Evolutionary conservation across 306 rosid species (phyloP), one percentile per base, ranked within the genome.

Genomic region (Pachyrhizus erosus): DNA sequence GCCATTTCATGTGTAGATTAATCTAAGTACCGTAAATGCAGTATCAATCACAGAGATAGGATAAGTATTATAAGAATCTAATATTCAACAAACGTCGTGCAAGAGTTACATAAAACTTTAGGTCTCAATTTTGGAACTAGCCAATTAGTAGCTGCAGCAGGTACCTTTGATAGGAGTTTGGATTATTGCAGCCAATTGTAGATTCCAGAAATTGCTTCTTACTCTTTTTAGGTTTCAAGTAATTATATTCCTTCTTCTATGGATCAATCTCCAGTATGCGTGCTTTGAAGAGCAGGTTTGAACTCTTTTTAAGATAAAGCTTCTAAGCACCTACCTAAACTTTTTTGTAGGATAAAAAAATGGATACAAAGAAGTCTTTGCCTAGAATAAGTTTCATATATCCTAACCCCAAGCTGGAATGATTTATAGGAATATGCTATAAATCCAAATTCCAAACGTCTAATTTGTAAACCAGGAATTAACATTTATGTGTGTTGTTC

Each of bases 71-170:
- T 29, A 69, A 55, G 73, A 55, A 66, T 66, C 40, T 67, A 55
- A 66, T 66, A 27, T 67, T 55, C 34, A 33, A 33, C 46, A 48
- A 77, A 77, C 29, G 27, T 60, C 86, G 62, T 46, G 62, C 15
- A 45, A 12, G 37, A 58, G 48, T 69, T 58, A 43, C 31, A 55
- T 31, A 57, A 76, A 67, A 26, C 81, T 76, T 69, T 43, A 68
- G 51, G 68, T 48, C 49, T 64, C 80, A 64, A 66, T 65, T 64
- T 75, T 31, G 48, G 83, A 80, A 18, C 39, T 57, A 70, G 61
- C 14, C 60, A n/a, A 69, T 26, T 62, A 12, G 64, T 55, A 75
- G 27, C 40, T 9, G 60, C 58, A 37, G 37, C 77, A 55, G 65
- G 37, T 55, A 75, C 23, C 72, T 67, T 15, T 15, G 11, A 33